Base-by-base conservation (phyloP, 2,329 filamentous ascomycete species). In the Chlorencoelia australis region DNA sequence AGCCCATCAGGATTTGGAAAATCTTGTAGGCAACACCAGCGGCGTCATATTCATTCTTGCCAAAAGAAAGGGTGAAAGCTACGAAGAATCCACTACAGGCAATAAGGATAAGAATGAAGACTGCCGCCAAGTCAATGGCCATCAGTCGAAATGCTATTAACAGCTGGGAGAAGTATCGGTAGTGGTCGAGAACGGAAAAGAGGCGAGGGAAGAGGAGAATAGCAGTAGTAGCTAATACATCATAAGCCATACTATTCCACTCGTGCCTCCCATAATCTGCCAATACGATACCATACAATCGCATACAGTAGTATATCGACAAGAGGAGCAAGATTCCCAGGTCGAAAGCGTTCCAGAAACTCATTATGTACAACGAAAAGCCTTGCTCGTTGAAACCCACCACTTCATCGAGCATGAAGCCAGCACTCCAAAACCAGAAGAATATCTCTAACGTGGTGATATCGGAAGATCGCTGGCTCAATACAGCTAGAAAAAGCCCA, bases 361-460 rank as follows among this genome's bases (percentile, higher is more conserved):
- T 94, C 78, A 95, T 89, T 53, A 95, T 85, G 61, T 95, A 96
- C 19, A 96, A 73, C 24, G 87, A 88, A 57, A 95, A 95, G 3
- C 89, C 89, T 60, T 95, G 87, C 59, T 96, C 89, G 48, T 88
- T 94, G 67, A 95, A 95, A 8, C 88, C 88, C 13, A 95, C 87
- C 15, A 96, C 73, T 60, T 95, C 89, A 53, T 95, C 89, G 20
- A 95, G 74, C 86, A 95, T 94, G 59, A 93, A 95, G 1, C 89
- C 89, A 17, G 86, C 85, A 55, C 86, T 94, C 88, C 89, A 96
- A 59, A 95, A 85, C 89, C 89, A 96, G 61, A 96, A 95, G 9
- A 94, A 59, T 11, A 95, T 66, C 58, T 96, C 89, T 7, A 95
- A 65, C 0, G 74, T 73, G 1, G 86, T 94, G 51, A 96, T 94